Evolutionary conservation across 441 rosid species (phyloP), one percentile per base, ranked within the genome.

Genomic region (Populus trichocarpa): DNA sequence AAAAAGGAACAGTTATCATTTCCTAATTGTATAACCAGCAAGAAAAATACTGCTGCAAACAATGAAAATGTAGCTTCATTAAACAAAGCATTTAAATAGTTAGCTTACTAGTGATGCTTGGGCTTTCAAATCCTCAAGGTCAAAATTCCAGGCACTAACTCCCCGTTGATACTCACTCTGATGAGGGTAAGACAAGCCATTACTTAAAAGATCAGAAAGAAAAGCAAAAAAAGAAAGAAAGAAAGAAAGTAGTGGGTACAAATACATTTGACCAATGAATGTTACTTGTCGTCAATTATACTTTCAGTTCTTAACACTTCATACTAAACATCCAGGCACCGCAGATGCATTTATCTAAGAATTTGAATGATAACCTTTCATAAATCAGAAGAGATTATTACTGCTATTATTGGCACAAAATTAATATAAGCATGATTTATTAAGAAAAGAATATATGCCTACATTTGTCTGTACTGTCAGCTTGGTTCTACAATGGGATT

Each of bases 101-200:
- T 36, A 35, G 69, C 90, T 84, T 87, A 97, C 99, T 75, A 95
- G 85, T 26, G 98, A 91, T 71, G 99, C 98, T 86, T 95, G 98
- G 76, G 90, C 90, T 89, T 93, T 97, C 80, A 97, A 85, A 90
- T 97, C 99, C 75, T 88, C 97, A 78, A 97, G 65, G 77, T 97
- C 97, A 79, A 97, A 97, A 81, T 97, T 92, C 99, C 99, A 97
- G 78, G 99, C 97, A 85, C 99, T 97, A 76, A 97, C 98, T 84
- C 99, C 99, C 84, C 97, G 84, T 79, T 97, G 91, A 85, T 94
- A 97, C 86, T 94, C 99, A 76, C 97, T 94, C 98, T 97, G 89
- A 82, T 79, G 14, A 85, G 13, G 36, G 73, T 10, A 81, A 80
- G 76, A 75, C 46, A 81, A 77, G 46, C 64, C 16, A 61, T 59